These are phyloP conservation scores for Colletotrichum orbiculare DNA, from an alignment of 2,329 filamentous ascomycete genomes.

Conservation along the genomic window DNA sequence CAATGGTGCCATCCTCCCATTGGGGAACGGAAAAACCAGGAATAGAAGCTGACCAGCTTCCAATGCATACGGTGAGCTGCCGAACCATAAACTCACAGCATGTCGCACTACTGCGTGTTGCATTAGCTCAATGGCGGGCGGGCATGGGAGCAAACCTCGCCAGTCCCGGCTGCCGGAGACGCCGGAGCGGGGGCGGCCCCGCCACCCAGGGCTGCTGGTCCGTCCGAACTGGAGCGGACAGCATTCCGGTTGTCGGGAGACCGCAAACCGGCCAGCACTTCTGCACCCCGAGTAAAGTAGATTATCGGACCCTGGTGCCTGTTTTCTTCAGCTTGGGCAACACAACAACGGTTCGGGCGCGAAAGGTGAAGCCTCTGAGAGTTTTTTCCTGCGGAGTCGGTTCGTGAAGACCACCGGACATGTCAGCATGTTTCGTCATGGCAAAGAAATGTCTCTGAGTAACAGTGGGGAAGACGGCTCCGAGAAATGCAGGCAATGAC, in stretches of 20 bases:
- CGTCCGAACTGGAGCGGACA: constrained; percentile 23
- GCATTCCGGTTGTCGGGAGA: neutral
- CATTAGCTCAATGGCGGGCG: constrained; percentile 22
- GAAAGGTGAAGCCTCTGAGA: neutral
- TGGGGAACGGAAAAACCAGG: neutral
- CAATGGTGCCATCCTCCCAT: too few species aligned
- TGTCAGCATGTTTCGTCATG: constrained; percentile 26
- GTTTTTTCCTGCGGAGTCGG: neutral
- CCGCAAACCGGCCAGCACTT: constrained; percentile 24
- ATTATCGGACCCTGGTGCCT: neutral
- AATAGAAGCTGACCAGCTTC: neutral
- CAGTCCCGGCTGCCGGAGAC: constrained; percentile 23
- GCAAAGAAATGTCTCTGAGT: constrained; percentile 9
- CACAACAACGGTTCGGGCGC: neutral
- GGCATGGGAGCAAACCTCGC: neutral
- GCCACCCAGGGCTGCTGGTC: constrained; percentile 3
- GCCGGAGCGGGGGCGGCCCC: constrained; percentile 25
- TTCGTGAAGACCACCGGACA: neutral
- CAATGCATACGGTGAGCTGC: neutral
- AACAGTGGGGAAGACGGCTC: constrained; percentile 18
- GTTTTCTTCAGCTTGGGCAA: neutral
- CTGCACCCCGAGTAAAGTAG: neutral
- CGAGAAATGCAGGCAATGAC: constrained; percentile 31
- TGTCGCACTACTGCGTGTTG: constrained; percentile 3
- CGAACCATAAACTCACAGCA: neutral